phyloP scores from a whole-genome alignment of 345 rosid genomes.

The Murraya paniculata region DNA sequence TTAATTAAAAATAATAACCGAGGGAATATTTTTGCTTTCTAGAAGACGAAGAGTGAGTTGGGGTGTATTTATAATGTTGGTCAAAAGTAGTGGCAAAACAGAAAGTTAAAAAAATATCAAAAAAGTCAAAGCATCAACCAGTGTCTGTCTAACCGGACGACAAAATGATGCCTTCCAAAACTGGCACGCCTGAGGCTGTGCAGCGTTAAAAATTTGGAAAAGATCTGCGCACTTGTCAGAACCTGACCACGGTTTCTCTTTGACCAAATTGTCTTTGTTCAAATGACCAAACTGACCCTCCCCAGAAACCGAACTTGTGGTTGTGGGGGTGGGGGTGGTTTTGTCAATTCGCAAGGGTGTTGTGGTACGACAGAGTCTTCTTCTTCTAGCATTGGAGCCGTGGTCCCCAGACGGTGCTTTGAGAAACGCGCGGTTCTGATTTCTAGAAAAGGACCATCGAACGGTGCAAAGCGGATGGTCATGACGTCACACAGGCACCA shows the following conservation, averaged over 20 bases:
- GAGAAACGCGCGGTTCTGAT: slow-evolving; percentile 37
- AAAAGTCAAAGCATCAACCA: slow-evolving; percentile 33
- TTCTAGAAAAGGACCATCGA: slow-evolving; percentile 25
- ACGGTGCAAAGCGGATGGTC: slow-evolving; percentile 18
- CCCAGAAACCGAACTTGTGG: accelerated
- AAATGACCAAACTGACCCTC: slow-evolving; percentile 18
- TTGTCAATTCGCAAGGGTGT: background rate
- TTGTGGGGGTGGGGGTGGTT: background rate
- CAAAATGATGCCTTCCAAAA: slow-evolving; percentile 32
- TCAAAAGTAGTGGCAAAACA: slow-evolving; percentile 26
- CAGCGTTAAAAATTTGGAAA: background rate
- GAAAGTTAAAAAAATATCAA: background rate
- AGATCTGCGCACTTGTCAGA: slow-evolving; percentile 17
- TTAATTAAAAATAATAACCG: no score
- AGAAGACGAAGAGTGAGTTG: background rate
- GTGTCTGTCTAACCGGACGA: slow-evolving; percentile 35
- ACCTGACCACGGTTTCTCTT: slow-evolving; percentile 3
- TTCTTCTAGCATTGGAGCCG: background rate
- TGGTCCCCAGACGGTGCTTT: background rate
- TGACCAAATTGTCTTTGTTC: slow-evolving; percentile 26
- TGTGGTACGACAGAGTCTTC: background rate
- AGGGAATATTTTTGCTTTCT: background rate
- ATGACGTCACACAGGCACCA: slow-evolving; percentile 7
- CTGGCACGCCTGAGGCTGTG: slow-evolving; percentile 33
- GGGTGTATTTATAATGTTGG: slow-evolving; percentile 2